These are phyloP conservation scores for Candida pseudoglaebosa DNA, from an alignment of 805 yeast genomes.

Conservation along the genomic window DNA sequence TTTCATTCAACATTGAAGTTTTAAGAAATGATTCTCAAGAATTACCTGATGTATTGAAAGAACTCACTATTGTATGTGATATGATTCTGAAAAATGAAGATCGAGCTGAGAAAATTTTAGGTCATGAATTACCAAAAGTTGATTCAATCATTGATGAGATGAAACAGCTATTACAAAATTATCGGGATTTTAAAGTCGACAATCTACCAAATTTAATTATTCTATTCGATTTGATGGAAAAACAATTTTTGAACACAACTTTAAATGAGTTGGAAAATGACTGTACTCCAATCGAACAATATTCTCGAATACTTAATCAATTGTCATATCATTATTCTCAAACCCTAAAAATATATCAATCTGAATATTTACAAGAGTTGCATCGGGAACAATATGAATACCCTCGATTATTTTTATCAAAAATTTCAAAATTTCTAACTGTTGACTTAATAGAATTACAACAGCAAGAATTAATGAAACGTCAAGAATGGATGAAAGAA, in stretches of 20 bases:
- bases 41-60: slow-evolving; percentile 51
- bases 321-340: slow-evolving; percentile 34
- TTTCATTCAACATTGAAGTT: slow-evolving; percentile 36
- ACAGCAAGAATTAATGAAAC: slow-evolving; percentile 29
- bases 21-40: slow-evolving; percentile 52
- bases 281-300: slow-evolving; percentile 16
- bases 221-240: slow-evolving; percentile 13
- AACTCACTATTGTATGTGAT: slow-evolving; percentile 38
- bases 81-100: slow-evolving; percentile 32
- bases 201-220: slow-evolving; percentile 24
- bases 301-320: slow-evolving; percentile 24
- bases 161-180: slow-evolving; percentile 14
- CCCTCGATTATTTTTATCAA: slow-evolving; percentile 31
- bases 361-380: slow-evolving; percentile 34
- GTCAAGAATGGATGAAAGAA: slow-evolving; percentile 32
- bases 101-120: slow-evolving; percentile 22
- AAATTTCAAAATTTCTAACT: slow-evolving; percentile 30
- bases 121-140: slow-evolving; percentile 11
- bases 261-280: slow-evolving; percentile 7
- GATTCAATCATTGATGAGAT: slow-evolving; percentile 14
- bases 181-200: slow-evolving; percentile 19
- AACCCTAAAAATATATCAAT: slow-evolving; percentile 28
- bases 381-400: slow-evolving; percentile 37
- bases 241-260: slow-evolving; percentile 9
- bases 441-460: slow-evolving; percentile 29